These are phyloP conservation scores for Fusarium protoensiforme DNA, from an alignment of 2,329 filamentous ascomycete species.

Conservation along the genomic window DNA sequence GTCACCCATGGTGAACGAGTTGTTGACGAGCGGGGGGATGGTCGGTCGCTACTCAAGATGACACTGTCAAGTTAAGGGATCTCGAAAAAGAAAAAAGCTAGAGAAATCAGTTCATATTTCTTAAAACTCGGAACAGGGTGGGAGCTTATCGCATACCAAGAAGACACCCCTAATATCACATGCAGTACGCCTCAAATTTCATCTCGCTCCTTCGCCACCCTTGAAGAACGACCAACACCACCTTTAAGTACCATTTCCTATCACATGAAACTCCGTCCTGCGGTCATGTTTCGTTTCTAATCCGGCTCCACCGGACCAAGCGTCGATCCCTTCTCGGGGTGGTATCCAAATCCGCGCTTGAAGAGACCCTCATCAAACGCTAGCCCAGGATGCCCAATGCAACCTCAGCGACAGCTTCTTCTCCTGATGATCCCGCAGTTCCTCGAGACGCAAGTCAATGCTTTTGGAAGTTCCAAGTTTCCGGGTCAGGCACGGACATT, in stretches of 20 bases:
- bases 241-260: not conserved
- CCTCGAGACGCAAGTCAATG: not conserved
- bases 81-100: not conserved
- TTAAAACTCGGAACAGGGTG: not conserved
- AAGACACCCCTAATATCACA: not conserved
- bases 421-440: constrained; percentile 1
- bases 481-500: not conserved
- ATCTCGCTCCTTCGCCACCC: not conserved
- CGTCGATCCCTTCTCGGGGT: not conserved
- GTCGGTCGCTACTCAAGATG: not conserved
- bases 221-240: not conserved
- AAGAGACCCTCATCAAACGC: not conserved
- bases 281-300: not conserved
- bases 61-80: not conserved
- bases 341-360: not conserved
- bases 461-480: not conserved
- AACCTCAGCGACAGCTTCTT: not conserved
- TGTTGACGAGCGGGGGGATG: not conserved
- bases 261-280: not conserved
- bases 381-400: not conserved
- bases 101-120: not conserved
- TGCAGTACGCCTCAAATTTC: not conserved
- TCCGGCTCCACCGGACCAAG: not conserved
- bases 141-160: not conserved
- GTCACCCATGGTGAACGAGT: constrained; percentile 23